Evolutionary conservation across 2,329 filamentous ascomycete species (phyloP).

Genomic region (Aspergillus vadensis): DNA sequence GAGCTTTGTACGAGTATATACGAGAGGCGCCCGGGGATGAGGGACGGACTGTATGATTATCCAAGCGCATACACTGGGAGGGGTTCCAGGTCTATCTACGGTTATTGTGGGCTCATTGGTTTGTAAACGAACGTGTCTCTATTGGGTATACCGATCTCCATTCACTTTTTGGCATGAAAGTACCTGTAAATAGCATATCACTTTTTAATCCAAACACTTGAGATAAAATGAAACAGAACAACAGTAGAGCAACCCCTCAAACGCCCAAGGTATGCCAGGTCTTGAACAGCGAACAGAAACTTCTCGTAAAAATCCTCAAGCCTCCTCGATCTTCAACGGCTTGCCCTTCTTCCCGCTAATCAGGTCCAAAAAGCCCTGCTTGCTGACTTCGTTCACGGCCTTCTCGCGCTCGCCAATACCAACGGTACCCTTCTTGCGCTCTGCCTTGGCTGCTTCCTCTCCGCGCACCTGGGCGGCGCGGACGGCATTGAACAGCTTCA

Average conservation of each 20-base stretch:
- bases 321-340: slow-evolving; percentile 48
- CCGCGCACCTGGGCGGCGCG: slow-evolving; percentile 89
- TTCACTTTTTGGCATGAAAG: slow-evolving; percentile 23
- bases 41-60: slow-evolving; percentile 13
- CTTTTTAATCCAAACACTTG: slow-evolving; percentile 27
- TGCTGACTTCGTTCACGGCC: slow-evolving; percentile 92
- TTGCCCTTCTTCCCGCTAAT: slow-evolving; percentile 65
- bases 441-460: slow-evolving; percentile 68
- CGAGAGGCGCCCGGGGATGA: not conserved
- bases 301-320: slow-evolving; percentile 29
- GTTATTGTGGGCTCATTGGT: slow-evolving; percentile 10
- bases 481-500: slow-evolving; percentile 95
- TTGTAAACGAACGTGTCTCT: slow-evolving; percentile 20
- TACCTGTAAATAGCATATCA: slow-evolving; percentile 29
- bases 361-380: slow-evolving; percentile 92
- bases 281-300: slow-evolving; percentile 13
- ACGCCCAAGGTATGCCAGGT: slow-evolving; percentile 38
- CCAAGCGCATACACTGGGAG: slow-evolving; percentile 10
- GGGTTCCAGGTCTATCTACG: slow-evolving; percentile 3
- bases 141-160: slow-evolving; percentile 33
- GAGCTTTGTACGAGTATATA: not conserved
- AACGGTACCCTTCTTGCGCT: slow-evolving; percentile 70
- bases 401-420: slow-evolving; percentile 80
- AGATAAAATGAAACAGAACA: slow-evolving; percentile 20
- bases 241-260: slow-evolving; percentile 23